These are phyloP conservation scores for Megacollybia marginata DNA, from an alignment of 768 basidiomycete genomes.

Conservation along the genomic window DNA sequence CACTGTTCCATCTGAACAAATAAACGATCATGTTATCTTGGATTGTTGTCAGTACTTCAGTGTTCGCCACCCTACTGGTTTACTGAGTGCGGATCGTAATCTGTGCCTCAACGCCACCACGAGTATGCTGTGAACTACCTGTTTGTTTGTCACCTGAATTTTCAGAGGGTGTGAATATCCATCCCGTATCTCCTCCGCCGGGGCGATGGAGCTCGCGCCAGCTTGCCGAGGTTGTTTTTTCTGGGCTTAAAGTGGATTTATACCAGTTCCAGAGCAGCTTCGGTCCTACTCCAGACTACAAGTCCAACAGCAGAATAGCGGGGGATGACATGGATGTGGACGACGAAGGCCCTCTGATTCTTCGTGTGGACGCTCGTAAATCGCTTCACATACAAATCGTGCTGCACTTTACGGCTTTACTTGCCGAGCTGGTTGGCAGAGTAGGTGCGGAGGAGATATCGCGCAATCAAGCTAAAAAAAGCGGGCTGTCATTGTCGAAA, in stretches of 20 bases:
- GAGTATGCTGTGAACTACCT: not conserved
- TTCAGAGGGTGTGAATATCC: not conserved
- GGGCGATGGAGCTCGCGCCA: conserved; percentile 40
- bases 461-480: conserved; percentile 17
- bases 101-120: conserved; percentile 33
- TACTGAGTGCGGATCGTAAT: conserved; percentile 68
- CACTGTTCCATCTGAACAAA: conserved; percentile 26
- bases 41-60: conserved; percentile 68
- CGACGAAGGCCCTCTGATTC: conserved; percentile 43
- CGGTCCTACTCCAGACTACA: conserved; percentile 27
- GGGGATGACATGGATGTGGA: conserved; percentile 27
- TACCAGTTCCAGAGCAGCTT: conserved; percentile 30
- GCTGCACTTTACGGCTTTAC: conserved; percentile 57
- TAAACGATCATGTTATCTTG: conserved; percentile 65
- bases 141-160: not conserved
- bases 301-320: conserved; percentile 4
- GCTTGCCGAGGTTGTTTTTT: conserved; percentile 40
- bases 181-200: not conserved
- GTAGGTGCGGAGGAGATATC: conserved; percentile 43
- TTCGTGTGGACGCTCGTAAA: conserved; percentile 54
- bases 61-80: conserved; percentile 33
- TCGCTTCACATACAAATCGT: conserved; percentile 61
- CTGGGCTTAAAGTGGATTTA: conserved; percentile 25
- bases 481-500: conserved; percentile 34
- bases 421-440: conserved; percentile 49